A percentile compares a stretch with the other conserved stretches of the same genome.
Conservation (phyloP, 495 filamentous ascomycete genomes). For the Sporormia fimetaria region DNA sequence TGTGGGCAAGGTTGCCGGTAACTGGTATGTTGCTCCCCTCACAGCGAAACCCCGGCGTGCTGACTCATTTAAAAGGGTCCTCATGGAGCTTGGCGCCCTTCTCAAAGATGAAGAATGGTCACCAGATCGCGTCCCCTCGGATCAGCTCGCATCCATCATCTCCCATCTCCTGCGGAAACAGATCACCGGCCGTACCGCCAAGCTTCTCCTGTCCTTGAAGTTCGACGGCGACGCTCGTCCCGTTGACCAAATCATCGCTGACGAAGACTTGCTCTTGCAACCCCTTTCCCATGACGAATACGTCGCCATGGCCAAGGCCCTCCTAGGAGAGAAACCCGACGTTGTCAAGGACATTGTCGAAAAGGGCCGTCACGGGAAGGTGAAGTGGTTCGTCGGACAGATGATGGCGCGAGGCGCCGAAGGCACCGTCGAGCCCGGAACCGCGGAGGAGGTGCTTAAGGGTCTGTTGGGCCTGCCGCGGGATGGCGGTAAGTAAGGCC, state of each 20-base stretch:
- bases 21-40: constrained; percentile 30
- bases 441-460: constrained; percentile 56
- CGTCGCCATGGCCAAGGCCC: constrained; percentile 39
- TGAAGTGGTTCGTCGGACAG: constrained; percentile 80
- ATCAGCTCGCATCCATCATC: constrained; percentile 56
- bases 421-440: constrained; percentile 63
- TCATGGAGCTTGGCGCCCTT: constrained; percentile 81
- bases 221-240: constrained; percentile 41
- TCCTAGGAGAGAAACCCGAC: constrained; percentile 44
- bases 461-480: constrained; percentile 36
- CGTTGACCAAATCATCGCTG: constrained; percentile 50
- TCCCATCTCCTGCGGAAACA: constrained; percentile 47
- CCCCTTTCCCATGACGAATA: constrained; percentile 54
- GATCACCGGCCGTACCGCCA: constrained; percentile 60
- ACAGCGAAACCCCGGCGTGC: constrained; percentile 6
- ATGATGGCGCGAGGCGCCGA: constrained; percentile 73
- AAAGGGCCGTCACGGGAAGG: constrained; percentile 58
- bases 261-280: constrained; percentile 52
- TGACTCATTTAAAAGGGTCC: constrained; percentile 46
- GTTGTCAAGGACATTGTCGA: constrained; percentile 57
- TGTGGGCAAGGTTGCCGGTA: constrained; percentile 17
- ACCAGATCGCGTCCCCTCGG: constrained; percentile 44
- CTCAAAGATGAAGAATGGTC: constrained; percentile 46
- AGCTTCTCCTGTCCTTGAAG: constrained; percentile 54
- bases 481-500: too few species aligned